Base-by-base conservation (phyloP, 2,329 filamentous ascomycete genomes). In the Colletotrichum cuscutae region DNA sequence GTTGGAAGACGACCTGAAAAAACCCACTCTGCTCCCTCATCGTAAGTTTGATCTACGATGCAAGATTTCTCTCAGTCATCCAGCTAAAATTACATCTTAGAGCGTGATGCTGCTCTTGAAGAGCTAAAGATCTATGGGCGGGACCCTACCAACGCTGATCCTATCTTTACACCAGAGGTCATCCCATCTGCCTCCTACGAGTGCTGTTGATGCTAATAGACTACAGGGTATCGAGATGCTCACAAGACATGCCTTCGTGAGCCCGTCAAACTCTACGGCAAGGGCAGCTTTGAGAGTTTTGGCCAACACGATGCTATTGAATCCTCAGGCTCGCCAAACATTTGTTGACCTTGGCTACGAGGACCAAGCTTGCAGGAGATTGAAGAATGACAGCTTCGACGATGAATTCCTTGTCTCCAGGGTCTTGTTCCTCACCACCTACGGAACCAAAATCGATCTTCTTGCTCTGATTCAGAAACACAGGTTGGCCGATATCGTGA, bases 381-480 rank as follows among this genome's bases (percentile, higher is more conserved):
- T 98, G 54, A 92, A 92, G 86, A 91, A 88, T 70, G 92, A 95
- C 74, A 92, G 87, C 76, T 87, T 89, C 68, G 95, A 98, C 74
- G 93, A 97, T 76, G 95, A 98, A 79, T 98, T 98, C 81, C 86
- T 98, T 2, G 84, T 89, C 72, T 92, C 92, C n/a, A 89, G 95
- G 65, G 90, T 97, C 56, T 84, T 97, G 19, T 95, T 97, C 77
- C 86, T 97, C 12, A 89, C 92, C 37, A 97, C 95, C 0, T 97
- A 97, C 80, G 89, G 89, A 73, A 92, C 93, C 13, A 89, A 88
- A n/a, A 82, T 94, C 74, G 86, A 94, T 78, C 89, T 95, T 65
- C 83, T 87, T 22, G 82, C 85, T 3, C 86, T 97, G 11, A 89
- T 96, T 60, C 87, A 90, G 66, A 84, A 94, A 28, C 84, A 95